A percentile compares a stretch with the other conserved stretches of the same genome.
Conservation (phyloP, 768 basidiomycete genomes). For the Jaapia argillacea region DNA sequence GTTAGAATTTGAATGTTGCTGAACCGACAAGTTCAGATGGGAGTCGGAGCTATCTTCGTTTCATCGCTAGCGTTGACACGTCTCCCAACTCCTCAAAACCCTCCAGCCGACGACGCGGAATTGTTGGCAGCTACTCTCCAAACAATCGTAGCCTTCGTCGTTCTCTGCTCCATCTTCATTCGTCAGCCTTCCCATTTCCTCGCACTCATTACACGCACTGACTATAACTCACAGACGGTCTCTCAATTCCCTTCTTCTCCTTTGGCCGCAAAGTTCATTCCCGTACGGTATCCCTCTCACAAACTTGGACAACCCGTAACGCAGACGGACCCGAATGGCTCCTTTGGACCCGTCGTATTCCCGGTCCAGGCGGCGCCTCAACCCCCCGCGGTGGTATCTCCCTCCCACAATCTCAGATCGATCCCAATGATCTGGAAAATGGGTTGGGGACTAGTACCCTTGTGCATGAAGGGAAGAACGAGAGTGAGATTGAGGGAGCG, state of each 20-base stretch:
- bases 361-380: conserved; percentile 3
- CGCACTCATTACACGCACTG: conserved; percentile 3
- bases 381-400: background rate
- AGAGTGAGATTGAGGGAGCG: no score
- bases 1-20: background rate
- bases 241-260: conserved; percentile 63
- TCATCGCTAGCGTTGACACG: conserved; percentile 59
- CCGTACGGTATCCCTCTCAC: conserved; percentile 34
- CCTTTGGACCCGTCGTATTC: conserved; percentile 19
- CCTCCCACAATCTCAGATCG: conserved; percentile 3
- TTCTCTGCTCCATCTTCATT: conserved; percentile 76
- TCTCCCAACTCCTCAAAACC: conserved; percentile 44
- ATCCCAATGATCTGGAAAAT: conserved; percentile 5
- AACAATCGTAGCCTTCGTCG: conserved; percentile 82
- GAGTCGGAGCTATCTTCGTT: conserved; percentile 87
- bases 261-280: conserved; percentile 36
- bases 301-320: conserved; percentile 28
- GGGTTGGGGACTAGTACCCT: no score
- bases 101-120: conserved; percentile 62
- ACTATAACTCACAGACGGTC: conserved; percentile 35
- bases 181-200: conserved; percentile 35
- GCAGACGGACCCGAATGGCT: conserved; percentile 35
- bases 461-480: no score
- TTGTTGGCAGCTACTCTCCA: conserved; percentile 63
- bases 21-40: conserved; percentile 51